Percentiles rank a stretch among this genome's conserved stretches.
phyloP scores from a whole-genome alignment of 2,329 filamentous ascomycete genomes.

The Phaeosphaeriaceae sp. region DNA sequence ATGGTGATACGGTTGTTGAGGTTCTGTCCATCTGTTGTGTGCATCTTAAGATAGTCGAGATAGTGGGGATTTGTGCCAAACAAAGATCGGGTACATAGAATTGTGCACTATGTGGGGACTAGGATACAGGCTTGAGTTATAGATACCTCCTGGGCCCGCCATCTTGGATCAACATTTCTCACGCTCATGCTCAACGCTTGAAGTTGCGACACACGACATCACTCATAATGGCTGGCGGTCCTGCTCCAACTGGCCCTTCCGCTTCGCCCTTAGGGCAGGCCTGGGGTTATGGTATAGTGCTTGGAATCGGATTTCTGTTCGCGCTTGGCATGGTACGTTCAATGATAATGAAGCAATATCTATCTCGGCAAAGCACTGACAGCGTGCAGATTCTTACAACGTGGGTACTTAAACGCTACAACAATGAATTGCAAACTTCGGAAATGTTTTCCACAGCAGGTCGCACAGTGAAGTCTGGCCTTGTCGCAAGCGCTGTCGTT shows the following conservation, averaged over 20 bases:
- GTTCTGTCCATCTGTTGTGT: slow-evolving; percentile 1
- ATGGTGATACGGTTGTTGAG: too few species aligned
- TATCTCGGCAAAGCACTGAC: neutral
- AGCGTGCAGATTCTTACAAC: slow-evolving; percentile 30
- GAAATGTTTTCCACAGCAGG: slow-evolving; percentile 42
- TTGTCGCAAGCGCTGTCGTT: slow-evolving; percentile 39
- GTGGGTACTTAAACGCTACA: slow-evolving; percentile 39
- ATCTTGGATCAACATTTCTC: slow-evolving; percentile 1
- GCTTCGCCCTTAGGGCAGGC: slow-evolving; percentile 34
- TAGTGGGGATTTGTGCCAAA: slow-evolving; percentile 11
- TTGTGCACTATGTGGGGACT: slow-evolving; percentile 5
- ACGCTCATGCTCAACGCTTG: neutral
- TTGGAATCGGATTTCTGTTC: slow-evolving; percentile 40
- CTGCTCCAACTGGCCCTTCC: slow-evolving; percentile 31
- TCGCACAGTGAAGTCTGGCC: slow-evolving; percentile 40
- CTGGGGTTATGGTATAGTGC: slow-evolving; percentile 44
- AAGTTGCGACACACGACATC: neutral
- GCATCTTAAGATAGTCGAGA: slow-evolving; percentile 14
- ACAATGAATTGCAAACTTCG: slow-evolving; percentile 39
- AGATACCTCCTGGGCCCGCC: slow-evolving; percentile 20
- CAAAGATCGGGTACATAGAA: neutral
- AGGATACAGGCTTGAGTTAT: slow-evolving; percentile 12
- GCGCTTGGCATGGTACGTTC: slow-evolving; percentile 35
- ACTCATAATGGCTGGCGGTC: slow-evolving; percentile 32
- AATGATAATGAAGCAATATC: neutral